Conservation (phyloP, 176 grass and related monocot species). For the Thalia dealbata region DNA sequence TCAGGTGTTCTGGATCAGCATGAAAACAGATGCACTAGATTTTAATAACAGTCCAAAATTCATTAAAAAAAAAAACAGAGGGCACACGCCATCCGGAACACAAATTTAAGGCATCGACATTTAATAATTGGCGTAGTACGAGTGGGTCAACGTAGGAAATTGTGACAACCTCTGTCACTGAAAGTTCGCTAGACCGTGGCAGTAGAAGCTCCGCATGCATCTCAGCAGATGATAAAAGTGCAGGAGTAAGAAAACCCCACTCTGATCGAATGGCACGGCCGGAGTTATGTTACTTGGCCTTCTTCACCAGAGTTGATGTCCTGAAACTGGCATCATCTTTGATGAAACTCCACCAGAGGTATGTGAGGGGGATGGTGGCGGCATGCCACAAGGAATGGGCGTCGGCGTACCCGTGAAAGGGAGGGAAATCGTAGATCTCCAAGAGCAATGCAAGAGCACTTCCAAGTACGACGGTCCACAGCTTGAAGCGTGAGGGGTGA, state of each 20-base stretch:
- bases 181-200: too few relatives aligned
- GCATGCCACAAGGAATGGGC: constrained; percentile 53
- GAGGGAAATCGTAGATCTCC: constrained; percentile 71
- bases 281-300: constrained; percentile 18
- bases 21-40: too few relatives aligned
- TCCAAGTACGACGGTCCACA: constrained; percentile 53
- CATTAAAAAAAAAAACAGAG: too few relatives aligned
- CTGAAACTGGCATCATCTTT: constrained; percentile 34
- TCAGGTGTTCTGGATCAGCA: too few relatives aligned
- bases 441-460: constrained; percentile 66
- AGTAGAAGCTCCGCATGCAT: too few relatives aligned
- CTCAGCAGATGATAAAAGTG: too few relatives aligned
- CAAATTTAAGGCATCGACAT: too few relatives aligned
- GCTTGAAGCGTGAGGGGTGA: constrained; percentile 63
- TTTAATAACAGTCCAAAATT: too few relatives aligned
- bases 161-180: too few relatives aligned
- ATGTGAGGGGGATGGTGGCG: constrained; percentile 34
- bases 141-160: too few relatives aligned
- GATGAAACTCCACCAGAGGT: constrained; percentile 44
- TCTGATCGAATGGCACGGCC: neutral
- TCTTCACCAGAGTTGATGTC: constrained; percentile 28
- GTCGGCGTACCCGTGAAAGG: constrained; percentile 65
- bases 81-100: too few relatives aligned
- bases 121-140: too few relatives aligned
- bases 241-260: neutral